phyloP scores from a whole-genome alignment of 345 rosid species.

The Euphorbia pulcherrima region DNA sequence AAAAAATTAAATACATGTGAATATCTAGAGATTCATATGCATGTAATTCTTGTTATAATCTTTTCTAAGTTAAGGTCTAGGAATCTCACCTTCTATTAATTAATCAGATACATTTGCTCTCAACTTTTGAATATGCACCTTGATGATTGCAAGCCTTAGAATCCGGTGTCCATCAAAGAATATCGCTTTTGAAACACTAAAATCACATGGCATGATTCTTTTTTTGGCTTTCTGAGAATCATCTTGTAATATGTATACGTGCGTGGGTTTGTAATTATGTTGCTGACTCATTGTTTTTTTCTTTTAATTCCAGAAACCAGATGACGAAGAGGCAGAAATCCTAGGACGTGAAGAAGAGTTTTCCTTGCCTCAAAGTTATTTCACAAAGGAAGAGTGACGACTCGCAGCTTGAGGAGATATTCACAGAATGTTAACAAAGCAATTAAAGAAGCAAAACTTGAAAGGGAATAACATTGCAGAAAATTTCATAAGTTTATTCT shows the following conservation, averaged over 20 bases:
- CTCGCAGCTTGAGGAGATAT: neutral
- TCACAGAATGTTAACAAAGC: slow-evolving; percentile 13
- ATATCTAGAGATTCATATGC: too few relatives aligned
- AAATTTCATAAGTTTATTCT: neutral
- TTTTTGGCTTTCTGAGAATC: neutral
- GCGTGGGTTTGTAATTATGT: neutral
- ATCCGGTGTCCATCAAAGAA: neutral
- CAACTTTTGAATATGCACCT: neutral
- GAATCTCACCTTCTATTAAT: neutral
- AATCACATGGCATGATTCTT: neutral
- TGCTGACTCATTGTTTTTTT: neutral
- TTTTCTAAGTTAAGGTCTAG: neutral
- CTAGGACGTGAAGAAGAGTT: slow-evolving; percentile 88
- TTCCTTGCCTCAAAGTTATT: slow-evolving; percentile 74
- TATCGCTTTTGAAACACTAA: neutral
- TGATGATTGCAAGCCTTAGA: neutral
- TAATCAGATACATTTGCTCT: neutral
- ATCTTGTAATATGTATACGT: slow-evolving; percentile 1
- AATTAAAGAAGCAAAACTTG: slow-evolving; percentile 16
- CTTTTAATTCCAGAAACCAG: slow-evolving; percentile 61
- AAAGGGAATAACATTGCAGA: slow-evolving; percentile 13
- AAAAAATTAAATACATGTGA: neutral
- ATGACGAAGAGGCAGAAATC: slow-evolving; percentile 76
- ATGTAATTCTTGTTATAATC: neutral
- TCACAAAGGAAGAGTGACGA: slow-evolving; percentile 68